These are phyloP conservation scores for Fusarium sororula DNA, from an alignment of 2,329 filamentous ascomycete species.

Conservation along the genomic window DNA sequence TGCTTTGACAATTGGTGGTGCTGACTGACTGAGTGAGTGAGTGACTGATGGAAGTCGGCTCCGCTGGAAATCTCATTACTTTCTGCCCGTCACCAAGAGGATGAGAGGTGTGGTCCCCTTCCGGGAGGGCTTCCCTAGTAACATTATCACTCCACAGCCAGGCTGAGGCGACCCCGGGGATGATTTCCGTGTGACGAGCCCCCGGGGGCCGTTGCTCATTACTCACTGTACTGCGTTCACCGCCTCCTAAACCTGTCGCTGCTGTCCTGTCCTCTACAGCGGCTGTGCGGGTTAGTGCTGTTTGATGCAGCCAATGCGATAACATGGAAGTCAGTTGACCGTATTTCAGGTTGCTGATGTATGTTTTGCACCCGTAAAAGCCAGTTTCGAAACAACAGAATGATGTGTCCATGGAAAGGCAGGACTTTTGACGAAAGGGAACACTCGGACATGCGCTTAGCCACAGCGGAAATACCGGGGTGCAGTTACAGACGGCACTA, in stretches of 20 bases:
- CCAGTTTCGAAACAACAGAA: constrained; percentile 16
- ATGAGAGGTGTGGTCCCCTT: constrained; percentile 29
- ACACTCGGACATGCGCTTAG: constrained; percentile 28
- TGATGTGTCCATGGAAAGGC: constrained; percentile 14
- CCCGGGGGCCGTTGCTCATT: constrained; percentile 31
- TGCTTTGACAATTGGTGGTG: constrained; percentile 33
- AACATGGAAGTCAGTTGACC: constrained; percentile 29
- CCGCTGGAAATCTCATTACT: constrained; percentile 21
- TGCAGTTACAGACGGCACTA: constrained; percentile 12
- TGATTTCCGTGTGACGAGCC: constrained; percentile 42
- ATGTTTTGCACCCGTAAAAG: constrained; percentile 22
- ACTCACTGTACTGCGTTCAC: constrained; percentile 30
- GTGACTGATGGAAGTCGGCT: constrained; percentile 14
- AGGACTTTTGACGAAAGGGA: constrained; percentile 15
- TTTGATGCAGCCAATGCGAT: constrained; percentile 27
- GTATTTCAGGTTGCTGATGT: constrained; percentile 22
- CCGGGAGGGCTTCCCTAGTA: constrained; percentile 29
- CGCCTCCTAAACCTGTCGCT: constrained; percentile 34
- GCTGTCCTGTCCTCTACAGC: constrained; percentile 23
- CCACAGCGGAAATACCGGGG: constrained; percentile 43
- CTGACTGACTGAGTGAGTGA: constrained; percentile 5
- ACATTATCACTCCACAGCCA: constrained; percentile 36
- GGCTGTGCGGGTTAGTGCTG: constrained; percentile 16
- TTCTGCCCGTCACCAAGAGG: constrained; percentile 18
- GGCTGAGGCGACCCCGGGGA: constrained; percentile 39